phyloP scores from a whole-genome alignment of 2,329 filamentous ascomycete genomes.

The Arthrobotrys pseudoclavata region DNA sequence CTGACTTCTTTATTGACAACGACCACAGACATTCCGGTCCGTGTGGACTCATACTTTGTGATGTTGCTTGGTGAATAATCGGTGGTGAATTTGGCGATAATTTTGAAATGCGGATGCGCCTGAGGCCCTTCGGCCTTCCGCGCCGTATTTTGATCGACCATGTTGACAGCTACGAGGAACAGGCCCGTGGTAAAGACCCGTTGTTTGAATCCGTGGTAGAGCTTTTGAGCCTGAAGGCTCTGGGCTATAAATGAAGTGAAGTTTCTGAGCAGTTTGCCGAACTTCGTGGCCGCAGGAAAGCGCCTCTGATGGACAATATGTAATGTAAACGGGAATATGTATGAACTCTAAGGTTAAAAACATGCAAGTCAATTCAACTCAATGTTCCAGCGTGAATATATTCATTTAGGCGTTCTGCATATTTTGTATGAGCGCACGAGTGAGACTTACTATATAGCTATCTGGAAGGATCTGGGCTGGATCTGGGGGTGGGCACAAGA shows the following conservation, averaged over 20 bases:
- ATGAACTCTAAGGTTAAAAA: background rate
- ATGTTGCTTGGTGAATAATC: constrained; percentile 91
- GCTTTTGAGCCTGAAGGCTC: constrained; percentile 49
- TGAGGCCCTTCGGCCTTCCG: constrained; percentile 5
- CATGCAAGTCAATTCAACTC: background rate
- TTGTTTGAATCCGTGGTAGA: constrained; percentile 47
- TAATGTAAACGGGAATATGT: background rate
- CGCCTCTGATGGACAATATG: background rate
- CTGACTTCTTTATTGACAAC: constrained; percentile 84
- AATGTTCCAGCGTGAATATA: background rate
- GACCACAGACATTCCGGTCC: constrained; percentile 93
- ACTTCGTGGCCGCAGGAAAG: background rate
- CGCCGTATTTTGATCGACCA: constrained; percentile 32
- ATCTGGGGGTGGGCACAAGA: background rate
- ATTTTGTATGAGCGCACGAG: background rate
- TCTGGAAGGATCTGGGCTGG: constrained; percentile 4
- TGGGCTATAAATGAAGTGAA: constrained; percentile 50
- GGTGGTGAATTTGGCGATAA: constrained; percentile 85
- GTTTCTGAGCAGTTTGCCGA: constrained; percentile 51
- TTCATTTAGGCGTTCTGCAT: background rate
- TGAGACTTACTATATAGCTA: background rate
- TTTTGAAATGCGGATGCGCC: constrained; percentile 75
- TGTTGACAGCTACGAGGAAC: constrained; percentile 42
- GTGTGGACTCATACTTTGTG: constrained; percentile 94
- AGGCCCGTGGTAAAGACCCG: constrained; percentile 29